Evolutionary conservation across 108 stramenopile genomes (phyloP).

Genomic region (Discostella stelligeroides): DNA sequence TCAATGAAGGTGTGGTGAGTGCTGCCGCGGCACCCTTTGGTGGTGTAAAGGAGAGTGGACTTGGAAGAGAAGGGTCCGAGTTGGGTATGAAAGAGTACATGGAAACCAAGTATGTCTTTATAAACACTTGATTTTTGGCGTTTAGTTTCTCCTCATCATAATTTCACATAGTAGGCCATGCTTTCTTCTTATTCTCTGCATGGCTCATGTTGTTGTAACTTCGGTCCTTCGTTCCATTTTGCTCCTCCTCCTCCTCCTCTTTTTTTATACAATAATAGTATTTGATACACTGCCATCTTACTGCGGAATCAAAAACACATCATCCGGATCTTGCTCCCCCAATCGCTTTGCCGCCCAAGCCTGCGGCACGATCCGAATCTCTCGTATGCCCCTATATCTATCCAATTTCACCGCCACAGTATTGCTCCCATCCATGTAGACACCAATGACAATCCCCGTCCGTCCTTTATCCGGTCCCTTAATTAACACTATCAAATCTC

Average conservation of each 20-base stretch:
- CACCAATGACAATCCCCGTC: constrained; percentile 87
- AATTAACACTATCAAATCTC: constrained; percentile 77
- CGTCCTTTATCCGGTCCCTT: constrained; percentile 83
- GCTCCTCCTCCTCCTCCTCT: too few species aligned
- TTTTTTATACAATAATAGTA: too few species aligned
- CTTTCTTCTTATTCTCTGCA: too few species aligned
- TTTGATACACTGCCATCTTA: constrained; percentile 14
- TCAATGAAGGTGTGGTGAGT: constrained; percentile 92
- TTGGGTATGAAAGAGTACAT: constrained; percentile 93
- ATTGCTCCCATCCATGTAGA: constrained; percentile 70
- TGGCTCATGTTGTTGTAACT: too few species aligned
- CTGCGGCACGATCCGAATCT: constrained; percentile 74
- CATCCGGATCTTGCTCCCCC: constrained; percentile 90
- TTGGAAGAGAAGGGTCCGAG: constrained; percentile 95
- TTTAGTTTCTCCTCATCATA: too few species aligned
- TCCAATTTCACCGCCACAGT: constrained; percentile 81
- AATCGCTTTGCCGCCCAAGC: constrained; percentile 80
- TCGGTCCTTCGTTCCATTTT: too few species aligned
- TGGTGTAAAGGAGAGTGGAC: constrained; percentile 95
- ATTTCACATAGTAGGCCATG: too few species aligned
- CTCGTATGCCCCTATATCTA: constrained; percentile 75
- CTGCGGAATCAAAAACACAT: constrained; percentile 82
- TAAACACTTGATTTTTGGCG: constrained; percentile 49
- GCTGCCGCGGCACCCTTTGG: constrained; percentile 90
- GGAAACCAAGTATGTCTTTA: constrained; percentile 90